phyloP scores from a whole-genome alignment of 164 flowering plant species.

The Echeveria elegans region DNA sequence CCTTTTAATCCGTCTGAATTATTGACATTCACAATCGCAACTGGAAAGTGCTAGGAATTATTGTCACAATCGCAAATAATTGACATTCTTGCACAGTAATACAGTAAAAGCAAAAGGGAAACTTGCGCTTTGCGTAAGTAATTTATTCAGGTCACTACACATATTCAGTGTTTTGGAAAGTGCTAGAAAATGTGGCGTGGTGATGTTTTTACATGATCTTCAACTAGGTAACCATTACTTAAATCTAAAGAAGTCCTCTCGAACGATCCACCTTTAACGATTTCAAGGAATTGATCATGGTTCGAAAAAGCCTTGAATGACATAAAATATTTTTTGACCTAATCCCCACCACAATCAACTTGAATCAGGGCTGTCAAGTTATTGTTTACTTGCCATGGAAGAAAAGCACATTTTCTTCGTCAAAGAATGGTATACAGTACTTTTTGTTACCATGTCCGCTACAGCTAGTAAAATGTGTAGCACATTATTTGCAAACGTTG shows the following conservation, averaged over 20 bases:
- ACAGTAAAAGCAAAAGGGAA: neutral
- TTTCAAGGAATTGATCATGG: neutral
- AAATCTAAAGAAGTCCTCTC: neutral
- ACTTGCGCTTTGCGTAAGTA: neutral
- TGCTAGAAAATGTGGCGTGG: neutral
- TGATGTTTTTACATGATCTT: neutral
- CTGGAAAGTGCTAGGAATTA: too few relatives aligned
- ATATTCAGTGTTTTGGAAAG: neutral
- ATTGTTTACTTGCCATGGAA: neutral
- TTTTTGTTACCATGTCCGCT: neutral
- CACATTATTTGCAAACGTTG: too few relatives aligned
- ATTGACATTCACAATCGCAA: neutral
- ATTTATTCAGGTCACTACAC: constrained; percentile 1
- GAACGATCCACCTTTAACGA: neutral
- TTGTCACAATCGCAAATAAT: neutral
- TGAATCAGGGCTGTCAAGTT: neutral
- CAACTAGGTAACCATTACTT: constrained; percentile 2
- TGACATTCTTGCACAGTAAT: neutral
- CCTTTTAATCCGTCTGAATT: neutral
- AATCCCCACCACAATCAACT: neutral
- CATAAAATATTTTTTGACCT: too few relatives aligned
- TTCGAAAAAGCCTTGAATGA: neutral
- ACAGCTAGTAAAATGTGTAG: too few relatives aligned
- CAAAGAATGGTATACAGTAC: neutral
- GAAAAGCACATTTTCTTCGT: neutral